These are phyloP conservation scores for Celoporthe dispersa DNA, from an alignment of 2,329 filamentous ascomycete genomes.

Conservation along the genomic window DNA sequence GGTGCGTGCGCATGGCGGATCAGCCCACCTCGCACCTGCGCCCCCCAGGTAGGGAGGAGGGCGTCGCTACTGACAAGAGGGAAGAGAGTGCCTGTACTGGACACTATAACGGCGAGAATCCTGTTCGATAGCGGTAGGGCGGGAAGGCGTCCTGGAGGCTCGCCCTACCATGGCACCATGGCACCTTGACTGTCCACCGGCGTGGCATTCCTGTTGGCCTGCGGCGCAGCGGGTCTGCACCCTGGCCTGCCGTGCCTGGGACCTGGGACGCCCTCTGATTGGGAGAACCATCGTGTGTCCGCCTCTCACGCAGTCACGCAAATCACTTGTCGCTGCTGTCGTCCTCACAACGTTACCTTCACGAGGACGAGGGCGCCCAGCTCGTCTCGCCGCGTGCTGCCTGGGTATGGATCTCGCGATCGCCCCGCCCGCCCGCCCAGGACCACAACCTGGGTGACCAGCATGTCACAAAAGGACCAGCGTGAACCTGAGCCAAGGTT, in stretches of 20 bases:
- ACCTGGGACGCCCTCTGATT: not conserved
- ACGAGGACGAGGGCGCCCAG: not conserved
- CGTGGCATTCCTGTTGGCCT: not conserved
- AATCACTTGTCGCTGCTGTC: not conserved
- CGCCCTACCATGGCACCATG: not conserved
- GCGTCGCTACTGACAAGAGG: not conserved
- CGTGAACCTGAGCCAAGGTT: not conserved
- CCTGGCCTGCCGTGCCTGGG: not conserved
- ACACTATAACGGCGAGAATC: not conserved
- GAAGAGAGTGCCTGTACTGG: not conserved
- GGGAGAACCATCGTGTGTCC: not conserved
- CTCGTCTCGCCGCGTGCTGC: not conserved
- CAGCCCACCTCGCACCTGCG: not conserved
- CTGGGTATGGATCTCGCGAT: not conserved
- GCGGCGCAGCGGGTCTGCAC: not conserved
- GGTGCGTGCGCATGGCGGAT: not conserved
- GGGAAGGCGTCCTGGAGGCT: not conserved
- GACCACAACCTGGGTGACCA: not conserved
- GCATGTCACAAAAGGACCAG: constrained; percentile 11
- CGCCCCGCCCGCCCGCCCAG: not conserved
- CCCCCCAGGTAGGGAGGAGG: not conserved
- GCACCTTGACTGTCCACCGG: not conserved
- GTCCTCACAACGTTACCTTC: not conserved
- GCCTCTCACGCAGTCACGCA: not conserved
- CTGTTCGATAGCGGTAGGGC: not conserved